Conservation (phyloP, 2,329 filamentous ascomycete genomes). For the Laburnicola sp. region DNA sequence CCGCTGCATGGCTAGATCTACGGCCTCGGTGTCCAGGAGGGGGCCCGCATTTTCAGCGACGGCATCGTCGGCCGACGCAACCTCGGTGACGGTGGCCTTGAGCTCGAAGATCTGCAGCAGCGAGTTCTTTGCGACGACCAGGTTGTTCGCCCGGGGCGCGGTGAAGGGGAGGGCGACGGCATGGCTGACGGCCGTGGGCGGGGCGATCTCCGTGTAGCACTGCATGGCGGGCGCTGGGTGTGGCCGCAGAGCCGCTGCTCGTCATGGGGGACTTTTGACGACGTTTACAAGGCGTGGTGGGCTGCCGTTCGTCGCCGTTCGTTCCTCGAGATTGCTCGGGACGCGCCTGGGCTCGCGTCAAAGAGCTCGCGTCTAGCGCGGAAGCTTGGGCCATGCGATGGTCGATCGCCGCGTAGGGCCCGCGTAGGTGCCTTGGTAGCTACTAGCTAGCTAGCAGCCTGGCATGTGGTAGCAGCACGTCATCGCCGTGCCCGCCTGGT, state of each 20-base stretch:
- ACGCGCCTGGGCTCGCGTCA: too few relatives aligned
- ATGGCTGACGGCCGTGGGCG: conserved; percentile 92
- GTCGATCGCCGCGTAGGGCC: not conserved
- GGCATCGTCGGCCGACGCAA: conserved; percentile 48
- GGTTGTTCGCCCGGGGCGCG: conserved; percentile 74
- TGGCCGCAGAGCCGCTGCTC: conserved; percentile 9
- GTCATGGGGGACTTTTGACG: conserved; percentile 17
- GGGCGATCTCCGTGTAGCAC: conserved; percentile 94
- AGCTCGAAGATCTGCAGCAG: conserved; percentile 87
- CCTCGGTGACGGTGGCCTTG: conserved; percentile 66
- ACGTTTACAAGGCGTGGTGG: not conserved
- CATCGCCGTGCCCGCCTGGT: too few relatives aligned
- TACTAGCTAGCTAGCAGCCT: too few relatives aligned
- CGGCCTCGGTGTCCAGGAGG: conserved; percentile 56
- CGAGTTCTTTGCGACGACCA: conserved; percentile 89
- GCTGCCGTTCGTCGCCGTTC: not conserved
- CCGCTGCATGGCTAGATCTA: conserved; percentile 54
- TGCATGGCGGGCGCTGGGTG: conserved; percentile 65
- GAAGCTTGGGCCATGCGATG: not conserved
- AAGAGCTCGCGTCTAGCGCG: not conserved
- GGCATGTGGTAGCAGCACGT: too few relatives aligned
- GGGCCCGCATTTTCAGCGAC: conserved; percentile 43
- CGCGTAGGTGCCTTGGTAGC: too few relatives aligned
- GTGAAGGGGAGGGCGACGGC: conserved; percentile 78
- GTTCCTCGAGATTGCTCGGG: too few relatives aligned